Evolutionary conservation across 768 basidiomycete species (phyloP).

Genomic region (Suillus lakei): DNA sequence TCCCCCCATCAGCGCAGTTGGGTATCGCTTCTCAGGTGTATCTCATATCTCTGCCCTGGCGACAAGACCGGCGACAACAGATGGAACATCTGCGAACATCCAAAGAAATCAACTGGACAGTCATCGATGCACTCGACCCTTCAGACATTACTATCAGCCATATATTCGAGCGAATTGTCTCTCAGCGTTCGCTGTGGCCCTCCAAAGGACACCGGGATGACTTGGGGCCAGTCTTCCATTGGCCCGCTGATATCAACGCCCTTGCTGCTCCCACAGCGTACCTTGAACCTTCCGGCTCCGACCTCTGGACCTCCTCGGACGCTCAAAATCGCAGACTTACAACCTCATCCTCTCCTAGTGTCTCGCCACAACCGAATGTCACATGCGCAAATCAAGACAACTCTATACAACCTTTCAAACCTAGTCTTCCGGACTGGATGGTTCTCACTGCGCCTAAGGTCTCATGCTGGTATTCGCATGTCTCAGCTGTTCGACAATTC

Average conservation of each 20-base stretch:
- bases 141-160: constrained; percentile 41
- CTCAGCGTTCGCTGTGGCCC: constrained; percentile 30
- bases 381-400: constrained; percentile 50
- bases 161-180: constrained; percentile 49
- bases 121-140: constrained; percentile 54
- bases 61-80: constrained; percentile 56
- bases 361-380: constrained; percentile 32
- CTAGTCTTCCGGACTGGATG: constrained; percentile 47
- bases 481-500: constrained; percentile 53
- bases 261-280: constrained; percentile 19
- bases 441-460: constrained; percentile 62
- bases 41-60: constrained; percentile 62
- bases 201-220: constrained; percentile 15
- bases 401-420: constrained; percentile 38
- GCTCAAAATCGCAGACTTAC: background rate
- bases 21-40: constrained; percentile 50
- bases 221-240: constrained; percentile 30
- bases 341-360: constrained; percentile 2
- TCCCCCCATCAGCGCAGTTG: constrained; percentile 22
- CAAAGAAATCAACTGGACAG: constrained; percentile 57
- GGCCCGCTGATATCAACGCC: constrained; percentile 44
- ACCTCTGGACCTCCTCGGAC: constrained; percentile 18
- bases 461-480: constrained; percentile 77
- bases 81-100: constrained; percentile 59
- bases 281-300: constrained; percentile 23